Conservation (phyloP, 139 green algal species). For the Chlorella vulgaris region DNA sequence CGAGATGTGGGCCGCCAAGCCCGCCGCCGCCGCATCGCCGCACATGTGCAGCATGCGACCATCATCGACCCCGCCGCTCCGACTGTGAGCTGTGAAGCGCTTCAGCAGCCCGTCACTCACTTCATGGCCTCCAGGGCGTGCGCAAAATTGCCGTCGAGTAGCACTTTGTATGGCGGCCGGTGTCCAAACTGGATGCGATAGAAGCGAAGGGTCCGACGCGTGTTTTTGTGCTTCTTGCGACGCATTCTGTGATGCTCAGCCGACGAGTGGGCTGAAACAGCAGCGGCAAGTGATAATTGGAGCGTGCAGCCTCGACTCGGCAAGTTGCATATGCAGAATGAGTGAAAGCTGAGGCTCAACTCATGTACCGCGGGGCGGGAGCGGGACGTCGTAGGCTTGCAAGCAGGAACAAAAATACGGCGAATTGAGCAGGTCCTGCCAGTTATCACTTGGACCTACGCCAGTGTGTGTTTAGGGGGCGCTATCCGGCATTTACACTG, state of each 20-base stretch:
- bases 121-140: conserved; percentile 63
- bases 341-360: no score
- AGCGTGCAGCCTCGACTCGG: no score
- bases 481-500: no score
- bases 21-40: not conserved
- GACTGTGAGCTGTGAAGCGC: not conserved
- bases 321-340: no score
- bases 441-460: no score
- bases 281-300: no score
- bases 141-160: conserved; percentile 85
- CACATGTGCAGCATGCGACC: conserved; percentile 2
- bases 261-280: not conserved
- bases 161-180: conserved; percentile 76
- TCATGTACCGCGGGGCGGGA: no score
- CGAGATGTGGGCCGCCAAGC: not conserved
- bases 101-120: conserved; percentile 42
- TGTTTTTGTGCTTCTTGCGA: conserved; percentile 80
- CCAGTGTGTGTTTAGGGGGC: no score
- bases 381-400: no score
- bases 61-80: not conserved
- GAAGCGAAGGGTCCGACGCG: conserved; percentile 61
- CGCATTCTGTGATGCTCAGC: conserved; percentile 59
- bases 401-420: no score
- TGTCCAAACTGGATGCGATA: conserved; percentile 74
- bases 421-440: no score